Evolutionary conservation across 2,329 filamentous ascomycete species (phyloP), one percentile per base, ranked within the genome.

Genomic region (Hymenotorrendiella dingleyae): DNA sequence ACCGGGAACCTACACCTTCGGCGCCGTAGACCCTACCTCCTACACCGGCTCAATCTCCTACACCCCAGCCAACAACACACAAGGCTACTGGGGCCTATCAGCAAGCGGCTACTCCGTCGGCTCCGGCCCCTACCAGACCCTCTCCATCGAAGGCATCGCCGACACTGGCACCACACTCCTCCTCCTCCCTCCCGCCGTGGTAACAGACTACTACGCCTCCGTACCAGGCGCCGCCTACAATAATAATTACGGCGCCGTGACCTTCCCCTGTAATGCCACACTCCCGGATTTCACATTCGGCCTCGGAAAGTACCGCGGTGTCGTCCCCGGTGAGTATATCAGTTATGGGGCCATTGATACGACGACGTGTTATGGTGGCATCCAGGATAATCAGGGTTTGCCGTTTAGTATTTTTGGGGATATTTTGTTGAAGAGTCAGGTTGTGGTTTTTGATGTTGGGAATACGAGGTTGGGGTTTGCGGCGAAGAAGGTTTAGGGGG

Each of bases 51-150:
- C 52, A 24, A 70, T 78, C 57, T 65, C 64, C 43, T 79, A 75
- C 57, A 60, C 66, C 11, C 42, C 62, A 19, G 67, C 73, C 46
- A 65, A 52, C 44, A 66, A 52, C 44, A 56, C 54, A 40, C 58
- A 69, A 3, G 71, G 72, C 24, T 76, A 68, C 63, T 79, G 74
- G 74, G 62, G 67, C 23, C 73, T 76, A 36, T 69, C 73, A 46
- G 65, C 63, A 38, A 72, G 70, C 49, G 63, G 67, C 21, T 57
- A 65, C 35, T 64, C 67, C 37, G 60, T 73, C 49, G 67, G 57
- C 11, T 17, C 14, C 7, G 16, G 9, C 17, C 10, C 16, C 6
- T 43, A 29, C 9, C 14, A 11, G 2, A 6, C n/a, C 6, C 26
- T 16, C 2, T 10, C 21, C 16, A 38, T 43, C n/a, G 34, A 37